phyloP scores from a whole-genome alignment of 1,284 basidiomycete species.

The Ceratobasidium sp. region DNA sequence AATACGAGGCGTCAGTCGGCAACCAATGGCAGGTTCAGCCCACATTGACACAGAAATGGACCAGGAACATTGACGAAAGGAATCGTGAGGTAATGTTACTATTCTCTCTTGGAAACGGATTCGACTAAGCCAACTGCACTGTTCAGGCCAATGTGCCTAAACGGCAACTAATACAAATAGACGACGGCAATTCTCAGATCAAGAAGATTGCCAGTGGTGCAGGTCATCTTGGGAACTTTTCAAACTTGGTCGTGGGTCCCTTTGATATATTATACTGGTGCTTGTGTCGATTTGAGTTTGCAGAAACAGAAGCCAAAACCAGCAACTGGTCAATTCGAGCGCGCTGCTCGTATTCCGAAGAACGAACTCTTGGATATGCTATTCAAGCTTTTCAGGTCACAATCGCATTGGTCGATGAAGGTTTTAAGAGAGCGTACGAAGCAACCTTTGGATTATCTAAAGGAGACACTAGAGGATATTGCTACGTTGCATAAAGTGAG shows the following conservation, averaged over 20 bases:
- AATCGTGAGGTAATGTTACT: conserved; percentile 23
- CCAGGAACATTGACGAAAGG: conserved; percentile 32
- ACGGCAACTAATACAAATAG: conserved; percentile 35
- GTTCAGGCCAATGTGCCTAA: conserved; percentile 29
- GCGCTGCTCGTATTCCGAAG: conserved; percentile 87
- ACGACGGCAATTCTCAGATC: conserved; percentile 25
- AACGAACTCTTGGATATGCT: conserved; percentile 89
- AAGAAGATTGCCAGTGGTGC: conserved; percentile 39
- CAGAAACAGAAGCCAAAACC: conserved; percentile 63
- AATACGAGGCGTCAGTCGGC: conserved; percentile 15
- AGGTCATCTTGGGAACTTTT: conserved; percentile 31
- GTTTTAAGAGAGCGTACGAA: conserved; percentile 80
- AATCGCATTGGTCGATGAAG: conserved; percentile 84
- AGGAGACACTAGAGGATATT: conserved; percentile 84
- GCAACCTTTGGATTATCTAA: conserved; percentile 91
- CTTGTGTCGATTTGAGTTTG: conserved; percentile 45
- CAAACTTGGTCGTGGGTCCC: conserved; percentile 33
- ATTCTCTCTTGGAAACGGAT: background rate
- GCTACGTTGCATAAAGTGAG: conserved; percentile 76
- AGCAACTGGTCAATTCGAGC: conserved; percentile 70
- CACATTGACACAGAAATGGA: conserved; percentile 33
- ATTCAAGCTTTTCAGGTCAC: conserved; percentile 78
- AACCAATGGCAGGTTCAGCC: conserved; percentile 36
- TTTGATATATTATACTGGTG: no score
- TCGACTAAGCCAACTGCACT: background rate